Conservation (phyloP, 129 eudicot species). For the carrot (Daucus carota) region DH1_v3.0 NC_030386.2:7250501-7251000, state of each 20-base stretch:
- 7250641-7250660: conserved; percentile 40
- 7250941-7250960: conserved; percentile 18
- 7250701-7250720: conserved; percentile 45
- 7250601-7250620: conserved; percentile 41
- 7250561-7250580: conserved; percentile 39
- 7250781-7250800: conserved; percentile 45
- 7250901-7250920: conserved; percentile 31
- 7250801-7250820: conserved; percentile 18
- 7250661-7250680: conserved; percentile 38
- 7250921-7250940: conserved; percentile 26
- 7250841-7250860: conserved; percentile 33
- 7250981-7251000: conserved; percentile 12
- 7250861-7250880: conserved; percentile 42
- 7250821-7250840: conserved; percentile 42
- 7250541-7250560: conserved; percentile 40
- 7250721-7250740: conserved; percentile 32
- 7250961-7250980: conserved; percentile 5
- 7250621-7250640: conserved; percentile 58
- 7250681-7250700: conserved; percentile 30
- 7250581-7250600: conserved; percentile 51
- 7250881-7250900: conserved; percentile 28
- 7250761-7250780: conserved; percentile 29
- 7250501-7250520: conserved; percentile 60
- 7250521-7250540: conserved; percentile 43
- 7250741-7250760: conserved; percentile 48